Base-by-base conservation (phyloP, 1,284 basidiomycete species). In the Sporisorium reilianum region DNA sequence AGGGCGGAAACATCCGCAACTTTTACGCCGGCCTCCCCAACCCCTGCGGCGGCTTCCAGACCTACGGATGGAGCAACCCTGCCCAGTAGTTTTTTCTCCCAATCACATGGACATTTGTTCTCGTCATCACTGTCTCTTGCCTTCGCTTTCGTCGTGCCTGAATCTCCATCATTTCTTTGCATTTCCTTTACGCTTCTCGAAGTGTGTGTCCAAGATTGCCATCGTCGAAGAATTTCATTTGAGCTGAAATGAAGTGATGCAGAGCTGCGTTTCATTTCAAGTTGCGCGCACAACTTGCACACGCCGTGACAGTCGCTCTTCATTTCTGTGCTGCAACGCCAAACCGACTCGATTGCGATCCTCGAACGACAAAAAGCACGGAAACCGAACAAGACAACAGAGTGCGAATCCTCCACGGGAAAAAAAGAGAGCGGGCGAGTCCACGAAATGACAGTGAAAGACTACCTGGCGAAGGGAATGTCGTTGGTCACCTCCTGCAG, bases 401-500 rank as follows among this genome's bases (percentile, higher is more conserved):
- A 2, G 36, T 16, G 16, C 36, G 18, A n/a, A n/a, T 10, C 5
- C n/a, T n/a, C n/a, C n/a, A n/a, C n/a, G n/a, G n/a, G n/a, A n/a
- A n/a, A n/a, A 38, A 38, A 6, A 11, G 16, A 18, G 18, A 38
- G 36, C n/a, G 5, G 34, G 30, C n/a, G n/a, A n/a, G n/a, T n/a
- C n/a, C n/a, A n/a, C n/a, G 30, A 30, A 30, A 36, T 3, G 34
- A 36, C 34, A 36, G 9, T 14, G n/a, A n/a, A n/a, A n/a, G n/a
- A n/a, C n/a, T 25, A 75, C 16, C 44, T 48, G 8, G 66, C 66
- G 38, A 70, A 81, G 14, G 81, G 81, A 44, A 82, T 82, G 40
- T 77, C 75, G 49, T 83, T 83, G 32, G 79, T 79, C 40, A 75
- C 73, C 54, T 80, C 69, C 68, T 83, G 81, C 55, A 83, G 45